phyloP scores from a whole-genome alignment of 495 filamentous ascomycete species.

The Lichenothelia convexa region DNA sequence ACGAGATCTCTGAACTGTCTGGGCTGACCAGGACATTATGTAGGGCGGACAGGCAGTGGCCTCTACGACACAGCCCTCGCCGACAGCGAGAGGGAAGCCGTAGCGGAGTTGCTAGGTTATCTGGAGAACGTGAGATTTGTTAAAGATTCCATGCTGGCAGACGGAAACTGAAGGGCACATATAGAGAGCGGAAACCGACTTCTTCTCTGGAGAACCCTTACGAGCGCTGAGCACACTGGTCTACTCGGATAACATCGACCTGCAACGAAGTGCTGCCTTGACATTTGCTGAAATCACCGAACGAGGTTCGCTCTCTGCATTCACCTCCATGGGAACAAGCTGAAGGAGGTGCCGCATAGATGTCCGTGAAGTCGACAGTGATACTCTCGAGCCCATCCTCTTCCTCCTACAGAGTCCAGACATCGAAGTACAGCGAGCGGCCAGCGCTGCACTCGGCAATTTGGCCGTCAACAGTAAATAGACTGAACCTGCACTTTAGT shows the following conservation, averaged over 20 bases:
- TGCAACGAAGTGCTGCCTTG: conserved; percentile 91
- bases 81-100: conserved; percentile 92
- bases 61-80: conserved; percentile 93
- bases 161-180: conserved; percentile 5
- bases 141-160: neutral
- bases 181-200: conserved; percentile 87
- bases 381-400: conserved; percentile 88
- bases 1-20: too few relatives aligned
- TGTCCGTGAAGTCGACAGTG: conserved; percentile 86
- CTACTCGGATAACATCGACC: conserved; percentile 95
- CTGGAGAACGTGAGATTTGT: conserved; percentile 67
- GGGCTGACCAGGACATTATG: too few relatives aligned
- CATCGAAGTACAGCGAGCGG: conserved; percentile 92
- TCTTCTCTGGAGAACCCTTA: conserved; percentile 95
- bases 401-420: conserved; percentile 88
- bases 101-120: conserved; percentile 85
- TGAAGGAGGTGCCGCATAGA: conserved; percentile 31
- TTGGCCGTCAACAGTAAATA: conserved; percentile 85
- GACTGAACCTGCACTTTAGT: conserved; percentile 1
- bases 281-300: conserved; percentile 99
- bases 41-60: too few relatives aligned
- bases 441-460: conserved; percentile 89
- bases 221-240: conserved; percentile 86
- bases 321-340: neutral
- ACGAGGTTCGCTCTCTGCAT: conserved; percentile 52